Conservation (phyloP, 306 rosid genomes). For the Begonia fuchsioides region DNA sequence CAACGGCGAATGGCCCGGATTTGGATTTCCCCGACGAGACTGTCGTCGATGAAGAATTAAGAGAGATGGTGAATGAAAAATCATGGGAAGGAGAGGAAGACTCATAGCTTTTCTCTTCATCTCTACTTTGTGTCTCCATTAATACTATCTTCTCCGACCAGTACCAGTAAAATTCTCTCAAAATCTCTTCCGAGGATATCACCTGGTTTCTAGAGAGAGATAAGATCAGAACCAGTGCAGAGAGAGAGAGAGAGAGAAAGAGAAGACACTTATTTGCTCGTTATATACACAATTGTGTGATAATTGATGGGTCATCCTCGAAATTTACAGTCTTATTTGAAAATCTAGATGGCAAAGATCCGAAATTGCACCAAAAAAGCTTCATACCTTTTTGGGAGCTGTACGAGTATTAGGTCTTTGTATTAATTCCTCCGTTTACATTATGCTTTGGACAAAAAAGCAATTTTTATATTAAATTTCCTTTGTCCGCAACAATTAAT, state of each 20-base stretch:
- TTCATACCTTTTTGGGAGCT: conserved; percentile 34
- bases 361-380: conserved; percentile 30
- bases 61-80: conserved; percentile 85
- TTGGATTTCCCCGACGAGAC: conserved; percentile 22
- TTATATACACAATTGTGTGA: background rate
- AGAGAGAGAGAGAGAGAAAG: conserved; percentile 2
- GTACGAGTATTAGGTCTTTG: conserved; percentile 22
- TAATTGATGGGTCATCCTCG: conserved; percentile 15
- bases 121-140: conserved; percentile 47
- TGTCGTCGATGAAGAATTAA: conserved; percentile 36
- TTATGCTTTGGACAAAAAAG: too few relatives aligned
- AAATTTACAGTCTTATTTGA: conserved; percentile 28
- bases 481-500: too few relatives aligned
- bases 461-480: too few relatives aligned
- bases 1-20: conserved; percentile 40
- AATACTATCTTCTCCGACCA: conserved; percentile 15
- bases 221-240: conserved; percentile 29
- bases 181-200: conserved; percentile 26
- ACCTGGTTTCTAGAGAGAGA: conserved; percentile 10
- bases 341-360: conserved; percentile 41
- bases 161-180: conserved; percentile 20
- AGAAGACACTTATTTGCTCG: too few relatives aligned
- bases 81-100: conserved; percentile 88
- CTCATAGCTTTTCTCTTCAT: conserved; percentile 10
- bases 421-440: too few relatives aligned